Conservation (phyloP, 495 filamentous ascomycete species). For the Penicillium soppii region DNA sequence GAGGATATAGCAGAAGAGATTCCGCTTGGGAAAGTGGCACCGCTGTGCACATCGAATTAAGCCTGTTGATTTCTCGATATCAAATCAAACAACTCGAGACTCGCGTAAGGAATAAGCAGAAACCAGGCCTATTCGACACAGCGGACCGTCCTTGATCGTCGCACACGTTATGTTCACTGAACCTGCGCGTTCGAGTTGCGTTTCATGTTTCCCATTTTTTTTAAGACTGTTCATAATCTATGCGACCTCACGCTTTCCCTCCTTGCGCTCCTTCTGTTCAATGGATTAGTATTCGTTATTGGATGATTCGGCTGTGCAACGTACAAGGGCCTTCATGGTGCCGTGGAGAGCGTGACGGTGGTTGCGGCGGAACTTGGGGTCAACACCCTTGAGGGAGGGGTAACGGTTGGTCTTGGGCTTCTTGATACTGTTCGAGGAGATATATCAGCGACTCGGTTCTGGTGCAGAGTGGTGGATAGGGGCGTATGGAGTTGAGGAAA, state of each 20-base stretch:
- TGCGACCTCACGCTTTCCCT: conserved; percentile 91
- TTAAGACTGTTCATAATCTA: conserved; percentile 48
- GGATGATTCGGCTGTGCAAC: conserved; percentile 32
- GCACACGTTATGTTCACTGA: conserved; percentile 40
- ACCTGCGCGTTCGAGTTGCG: conserved; percentile 37
- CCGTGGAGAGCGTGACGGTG: conserved; percentile 98
- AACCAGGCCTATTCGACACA: conserved; percentile 33
- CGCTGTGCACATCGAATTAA: conserved; percentile 34
- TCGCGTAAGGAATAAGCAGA: conserved; percentile 33
- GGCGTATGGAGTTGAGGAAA: conserved; percentile 1
- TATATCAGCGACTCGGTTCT: conserved; percentile 32
- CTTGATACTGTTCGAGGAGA: conserved; percentile 77
- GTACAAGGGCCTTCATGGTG: conserved; percentile 95
- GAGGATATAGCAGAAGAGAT: conserved; percentile 8
- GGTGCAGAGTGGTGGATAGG: conserved; percentile 1
- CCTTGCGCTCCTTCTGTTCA: conserved; percentile 91
- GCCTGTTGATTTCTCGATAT: conserved; percentile 35
- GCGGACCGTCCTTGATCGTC: conserved; percentile 34
- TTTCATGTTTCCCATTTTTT: conserved; percentile 29
- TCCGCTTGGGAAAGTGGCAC: conserved; percentile 19
- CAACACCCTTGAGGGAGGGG: conserved; percentile 96
- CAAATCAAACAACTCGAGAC: conserved; percentile 31
- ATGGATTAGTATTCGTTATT: conserved; percentile 39
- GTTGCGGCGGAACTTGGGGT: conserved; percentile 99
- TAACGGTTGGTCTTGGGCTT: conserved; percentile 99